Base-by-base conservation (phyloP, 176 grass and related monocot genomes). In the Tillandsia leiboldiana region DNA sequence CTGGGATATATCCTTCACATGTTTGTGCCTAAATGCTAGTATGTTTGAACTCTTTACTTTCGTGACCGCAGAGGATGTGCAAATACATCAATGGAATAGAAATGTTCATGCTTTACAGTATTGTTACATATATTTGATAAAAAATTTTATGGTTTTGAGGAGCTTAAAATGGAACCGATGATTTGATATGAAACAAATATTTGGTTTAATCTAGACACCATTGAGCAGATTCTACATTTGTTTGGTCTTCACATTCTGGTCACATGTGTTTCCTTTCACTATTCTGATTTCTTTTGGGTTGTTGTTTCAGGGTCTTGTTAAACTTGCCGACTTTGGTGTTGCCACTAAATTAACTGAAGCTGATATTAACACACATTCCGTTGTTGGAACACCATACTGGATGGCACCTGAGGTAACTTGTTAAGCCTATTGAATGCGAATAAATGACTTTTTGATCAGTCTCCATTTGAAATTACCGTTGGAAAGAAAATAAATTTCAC, bases 311-410 rank as follows among this genome's bases (percentile, higher is more conserved):
- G 94, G 94, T 72, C 87, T 99, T 65, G 94, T 99, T 51, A 99
- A 99, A 84, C 94, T 99, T 90, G 89, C 94, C 67, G 94, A 99
- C 70, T 99, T 99, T 68, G 94, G 94, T 77, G 94, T 99, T 80
- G 94, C 94, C 33, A 99, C 90, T 64, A 99, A 99, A 78, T 82
- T 99, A 62, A 99, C 89, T 51, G 94, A 99, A 87, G 87, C 94
- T 72, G 94, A 99, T 81, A 78, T 99, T 51, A 99, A 99, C 80
- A 99, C 94, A 68, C 94, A 99, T 77, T 99, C 90, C 48, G 94
- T 99, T 52, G 94, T 99, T 70, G 94, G 94, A 87, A 99, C 94
- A 33, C 94, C 94, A 53, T 99, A 99, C 69, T 99, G 94, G 94
- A 99, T 99, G 94, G 94, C 94, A 10, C 94, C 94, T 0, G 94